Evolutionary conservation across 2,329 filamentous ascomycete species (phyloP).

Genomic region (Colletotrichum ledebouriae): DNA sequence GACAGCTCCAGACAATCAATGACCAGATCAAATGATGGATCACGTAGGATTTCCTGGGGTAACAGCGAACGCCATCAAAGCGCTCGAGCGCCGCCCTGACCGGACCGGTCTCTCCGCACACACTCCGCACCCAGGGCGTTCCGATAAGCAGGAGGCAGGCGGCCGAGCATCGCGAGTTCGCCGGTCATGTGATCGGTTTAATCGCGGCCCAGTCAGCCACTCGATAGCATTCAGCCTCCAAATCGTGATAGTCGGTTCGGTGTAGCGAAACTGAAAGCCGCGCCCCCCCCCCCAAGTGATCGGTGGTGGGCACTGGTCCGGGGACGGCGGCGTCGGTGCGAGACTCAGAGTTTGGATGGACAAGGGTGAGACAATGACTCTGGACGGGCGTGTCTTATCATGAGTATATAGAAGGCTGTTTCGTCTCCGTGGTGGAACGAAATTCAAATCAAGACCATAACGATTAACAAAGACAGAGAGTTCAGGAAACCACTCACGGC

Average conservation of each 20-base stretch:
- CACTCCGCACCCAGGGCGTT: conserved; percentile 22
- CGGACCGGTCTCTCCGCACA: conserved; percentile 22
- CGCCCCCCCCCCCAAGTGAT: conserved; percentile 14
- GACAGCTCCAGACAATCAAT: conserved; percentile 12
- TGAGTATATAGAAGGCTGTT: conserved; percentile 42
- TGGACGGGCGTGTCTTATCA: conserved; percentile 26
- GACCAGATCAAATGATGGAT: conserved; percentile 23
- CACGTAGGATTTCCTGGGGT: conserved; percentile 23
- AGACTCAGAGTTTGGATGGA: conserved; percentile 13
- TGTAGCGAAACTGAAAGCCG: conserved; percentile 23
- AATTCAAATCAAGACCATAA: neutral
- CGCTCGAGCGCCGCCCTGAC: neutral
- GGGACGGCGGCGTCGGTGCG: conserved; percentile 13
- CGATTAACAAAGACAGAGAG: conserved; percentile 9
- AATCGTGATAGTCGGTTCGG: conserved; percentile 19
- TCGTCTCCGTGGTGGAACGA: conserved; percentile 17
- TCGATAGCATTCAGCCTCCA: conserved; percentile 25
- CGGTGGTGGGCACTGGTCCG: conserved; percentile 12
- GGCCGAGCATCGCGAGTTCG: neutral
- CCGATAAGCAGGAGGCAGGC: conserved; percentile 15
- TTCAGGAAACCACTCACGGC: neutral
- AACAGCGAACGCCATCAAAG: conserved; percentile 11
- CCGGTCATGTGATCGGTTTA: conserved; percentile 27
- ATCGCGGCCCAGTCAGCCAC: conserved; percentile 11
- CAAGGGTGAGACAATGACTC: conserved; percentile 26